These are phyloP conservation scores for Aspergillus oerlinghausenensis DNA, from an alignment of 2,329 filamentous ascomycete species.

Conservation along the genomic window DNA sequence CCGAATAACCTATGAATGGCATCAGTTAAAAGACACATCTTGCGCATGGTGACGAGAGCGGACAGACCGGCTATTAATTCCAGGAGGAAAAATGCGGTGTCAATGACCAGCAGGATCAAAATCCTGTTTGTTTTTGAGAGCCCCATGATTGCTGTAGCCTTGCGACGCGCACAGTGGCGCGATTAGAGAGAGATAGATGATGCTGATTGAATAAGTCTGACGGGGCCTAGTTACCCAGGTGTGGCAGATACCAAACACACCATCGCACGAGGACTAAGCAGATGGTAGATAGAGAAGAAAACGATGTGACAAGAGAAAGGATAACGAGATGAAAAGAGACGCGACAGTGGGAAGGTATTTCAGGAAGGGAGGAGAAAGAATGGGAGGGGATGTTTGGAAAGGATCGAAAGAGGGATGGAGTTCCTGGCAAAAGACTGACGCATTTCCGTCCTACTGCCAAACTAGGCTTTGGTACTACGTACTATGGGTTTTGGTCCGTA, in stretches of 20 bases:
- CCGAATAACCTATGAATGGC: slow-evolving; percentile 59
- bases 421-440: not conserved
- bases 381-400: not conserved
- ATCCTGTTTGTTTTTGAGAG: slow-evolving; percentile 93
- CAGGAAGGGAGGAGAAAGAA: not conserved
- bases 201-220: not conserved
- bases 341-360: not conserved
- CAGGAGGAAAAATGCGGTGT: slow-evolving; percentile 82
- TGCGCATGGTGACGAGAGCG: not conserved
- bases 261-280: not conserved
- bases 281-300: not conserved
- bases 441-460: not conserved
- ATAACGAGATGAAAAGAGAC: not conserved
- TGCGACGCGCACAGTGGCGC: slow-evolving; percentile 23
- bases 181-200: slow-evolving; percentile 8
- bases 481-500: not conserved
- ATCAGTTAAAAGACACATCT: slow-evolving; percentile 9
- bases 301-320: not conserved
- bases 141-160: slow-evolving; percentile 53
- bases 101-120: slow-evolving; percentile 85
- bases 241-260: not conserved
- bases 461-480: not conserved
- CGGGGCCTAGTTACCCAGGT: not conserved
- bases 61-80: slow-evolving; percentile 69
- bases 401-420: not conserved